Evolutionary conservation across 768 basidiomycete species (phyloP).

Genomic region (Agrocybe praecox): DNA sequence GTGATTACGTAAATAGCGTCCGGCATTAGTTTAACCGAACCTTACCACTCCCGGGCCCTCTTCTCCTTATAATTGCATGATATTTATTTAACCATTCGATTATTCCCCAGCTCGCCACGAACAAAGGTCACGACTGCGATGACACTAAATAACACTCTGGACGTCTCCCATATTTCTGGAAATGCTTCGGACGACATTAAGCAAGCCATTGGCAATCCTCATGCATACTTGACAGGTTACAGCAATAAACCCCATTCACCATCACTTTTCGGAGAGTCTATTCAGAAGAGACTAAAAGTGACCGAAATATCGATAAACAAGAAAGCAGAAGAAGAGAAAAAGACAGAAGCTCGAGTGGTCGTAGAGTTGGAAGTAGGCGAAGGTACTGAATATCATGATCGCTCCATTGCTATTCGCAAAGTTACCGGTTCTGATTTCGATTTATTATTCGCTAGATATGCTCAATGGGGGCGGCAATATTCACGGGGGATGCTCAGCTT

Average conservation of each 20-base stretch:
- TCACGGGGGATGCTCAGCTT: constrained; percentile 59
- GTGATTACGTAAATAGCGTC: background rate
- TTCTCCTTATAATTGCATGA: background rate
- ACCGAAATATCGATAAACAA: constrained; percentile 43
- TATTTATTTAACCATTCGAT: too few species aligned
- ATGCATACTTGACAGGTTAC: constrained; percentile 13
- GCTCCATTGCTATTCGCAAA: too few species aligned
- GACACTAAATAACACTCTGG: constrained; percentile 3
- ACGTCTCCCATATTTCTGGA: constrained; percentile 25
- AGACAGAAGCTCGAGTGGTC: constrained; percentile 47
- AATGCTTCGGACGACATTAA: constrained; percentile 33
- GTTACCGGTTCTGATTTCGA: background rate
- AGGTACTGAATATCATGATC: too few species aligned
- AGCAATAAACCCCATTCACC: constrained; percentile 2
- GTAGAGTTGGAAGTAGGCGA: constrained; percentile 34
- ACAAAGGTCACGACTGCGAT: constrained; percentile 4
- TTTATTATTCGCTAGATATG: constrained; percentile 45
- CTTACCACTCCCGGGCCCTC: background rate
- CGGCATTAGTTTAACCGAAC: background rate
- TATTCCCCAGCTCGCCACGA: background rate
- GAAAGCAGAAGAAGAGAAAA: constrained; percentile 47
- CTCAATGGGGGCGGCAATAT: constrained; percentile 47
- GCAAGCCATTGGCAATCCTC: constrained; percentile 17
- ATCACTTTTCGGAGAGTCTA: constrained; percentile 19
- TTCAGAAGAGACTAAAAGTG: constrained; percentile 26